Percentiles rank a stretch among this genome's conserved stretches.
phyloP scores from a whole-genome alignment of 495 filamentous ascomycete genomes.

The Filosporella fistucella region DNA sequence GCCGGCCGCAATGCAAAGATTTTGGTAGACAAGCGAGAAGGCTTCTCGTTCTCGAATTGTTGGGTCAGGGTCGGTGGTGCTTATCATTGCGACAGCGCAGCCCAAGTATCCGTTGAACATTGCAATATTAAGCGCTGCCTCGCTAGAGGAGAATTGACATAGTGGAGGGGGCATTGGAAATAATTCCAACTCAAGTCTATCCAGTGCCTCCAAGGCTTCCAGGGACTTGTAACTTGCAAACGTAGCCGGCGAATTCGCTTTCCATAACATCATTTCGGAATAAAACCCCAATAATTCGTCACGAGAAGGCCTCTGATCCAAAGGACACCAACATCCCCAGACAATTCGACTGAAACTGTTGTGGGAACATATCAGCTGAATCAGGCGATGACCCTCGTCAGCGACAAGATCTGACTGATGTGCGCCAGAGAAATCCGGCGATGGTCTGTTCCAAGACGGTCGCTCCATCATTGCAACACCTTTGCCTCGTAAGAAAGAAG shows the following conservation, averaged over 20 bases:
- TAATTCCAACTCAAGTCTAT: not conserved
- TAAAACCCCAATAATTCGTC: conserved; percentile 12
- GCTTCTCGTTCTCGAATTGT: conserved; percentile 4
- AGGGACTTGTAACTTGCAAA: not conserved
- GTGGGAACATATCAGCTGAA: conserved; percentile 10
- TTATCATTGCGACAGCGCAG: conserved; percentile 13
- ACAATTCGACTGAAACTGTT: conserved; percentile 14
- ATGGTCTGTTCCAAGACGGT: conserved; percentile 14
- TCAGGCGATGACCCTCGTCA: conserved; percentile 7
- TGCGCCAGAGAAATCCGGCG: not conserved
- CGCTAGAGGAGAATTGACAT: conserved; percentile 1
- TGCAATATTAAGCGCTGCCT: conserved; percentile 12
- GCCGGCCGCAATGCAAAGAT: conserved; percentile 11
- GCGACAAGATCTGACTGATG: conserved; percentile 2
- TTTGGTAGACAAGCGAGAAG: conserved; percentile 14
- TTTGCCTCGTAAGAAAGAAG: conserved; percentile 5
- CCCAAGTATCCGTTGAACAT: conserved; percentile 14
- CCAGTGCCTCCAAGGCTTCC: not conserved
- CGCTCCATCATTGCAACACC: conserved; percentile 11
- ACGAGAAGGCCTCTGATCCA: conserved; percentile 9
- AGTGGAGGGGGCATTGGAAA: conserved; percentile 5
- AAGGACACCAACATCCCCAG: conserved; percentile 11
- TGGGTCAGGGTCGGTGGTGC: conserved; percentile 1
- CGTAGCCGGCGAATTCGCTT: conserved; percentile 13
- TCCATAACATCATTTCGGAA: conserved; percentile 15